Conservation (phyloP, 768 basidiomycete genomes). For the Lactifluus hygrophoroides region DNA sequence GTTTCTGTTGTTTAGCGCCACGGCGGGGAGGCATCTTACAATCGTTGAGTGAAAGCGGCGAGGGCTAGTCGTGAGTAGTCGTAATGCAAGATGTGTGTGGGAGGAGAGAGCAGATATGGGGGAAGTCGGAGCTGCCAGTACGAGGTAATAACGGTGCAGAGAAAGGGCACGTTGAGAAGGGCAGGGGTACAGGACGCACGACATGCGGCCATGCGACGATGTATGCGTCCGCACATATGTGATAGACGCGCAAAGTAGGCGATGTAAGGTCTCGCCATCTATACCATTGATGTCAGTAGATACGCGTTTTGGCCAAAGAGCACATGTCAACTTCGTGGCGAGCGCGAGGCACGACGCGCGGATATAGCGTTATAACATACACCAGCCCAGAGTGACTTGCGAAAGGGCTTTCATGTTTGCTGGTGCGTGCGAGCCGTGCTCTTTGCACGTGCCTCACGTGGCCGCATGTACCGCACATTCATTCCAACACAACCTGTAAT, state of each 20-base stretch:
- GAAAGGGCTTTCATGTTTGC: constrained; percentile 1
- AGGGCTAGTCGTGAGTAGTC: background rate
- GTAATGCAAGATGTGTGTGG: background rate
- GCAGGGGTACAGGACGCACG: constrained; percentile 17
- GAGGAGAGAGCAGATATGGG: constrained; percentile 15
- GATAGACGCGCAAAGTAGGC: background rate
- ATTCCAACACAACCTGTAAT: background rate
- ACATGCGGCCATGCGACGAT: constrained; percentile 10
- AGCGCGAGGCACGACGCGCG: constrained; percentile 8
- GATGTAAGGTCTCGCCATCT: background rate
- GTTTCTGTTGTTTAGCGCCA: constrained; percentile 9
- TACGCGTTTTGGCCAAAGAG: background rate
- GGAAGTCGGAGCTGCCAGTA: constrained; percentile 6
- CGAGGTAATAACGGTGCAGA: constrained; percentile 12
- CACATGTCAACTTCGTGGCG: constrained; percentile 10
- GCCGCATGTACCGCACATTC: constrained; percentile 12
- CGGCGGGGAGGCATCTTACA: constrained; percentile 14
- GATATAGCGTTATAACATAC: constrained; percentile 1
- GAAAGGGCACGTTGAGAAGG: constrained; percentile 21
- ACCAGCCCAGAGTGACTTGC: constrained; percentile 3
- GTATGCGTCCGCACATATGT: constrained; percentile 3
- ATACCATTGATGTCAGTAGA: background rate
- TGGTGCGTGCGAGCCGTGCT: background rate
- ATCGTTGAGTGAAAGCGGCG: background rate
- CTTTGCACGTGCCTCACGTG: constrained; percentile 21